Base-by-base conservation (phyloP, 441 rosid species). In the Flueggea neowawraea region DNA sequence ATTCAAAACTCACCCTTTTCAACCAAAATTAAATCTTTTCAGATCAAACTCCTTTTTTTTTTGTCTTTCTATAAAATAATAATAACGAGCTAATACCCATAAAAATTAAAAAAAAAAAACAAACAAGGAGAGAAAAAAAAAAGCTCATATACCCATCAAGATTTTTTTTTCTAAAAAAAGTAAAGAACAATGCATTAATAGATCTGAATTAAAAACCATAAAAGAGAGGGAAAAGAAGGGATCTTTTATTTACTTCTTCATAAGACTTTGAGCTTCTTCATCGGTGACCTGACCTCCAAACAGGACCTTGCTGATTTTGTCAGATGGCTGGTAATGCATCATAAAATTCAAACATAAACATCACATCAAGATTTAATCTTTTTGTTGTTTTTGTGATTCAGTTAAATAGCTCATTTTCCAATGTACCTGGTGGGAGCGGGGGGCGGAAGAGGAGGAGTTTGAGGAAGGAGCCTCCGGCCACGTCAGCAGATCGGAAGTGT, bases 401-500 rank as follows among this genome's bases (percentile, higher is more conserved):
- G 28, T 22, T 2, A 22, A 16, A n/a, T 31, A 15, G 44, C 6
- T 14, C 58, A 32, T 13, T 22, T 22, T 22, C 28, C 12, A 12
- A 12, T 6, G 10, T 82, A 33, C 80, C 65, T 73, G 76, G 58
- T 67, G 76, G 31, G 75, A 69, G 83, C 69, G 77, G 83, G 75
- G 81, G 83, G 89, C 44, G 77, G 60, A 9, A 17, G 80, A 57
- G 28, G 85, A 79, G 58, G 83, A 65, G 51, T 75, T 83, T 2
- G 80, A 7, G 2, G 78, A 85, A 13, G 90, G 89, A 63, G 61
- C 79, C 55, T 88, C 98, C 56, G 90, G 78, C 98, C 98, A 94
- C 56, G 90, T 88, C 32, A 94, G 90, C 76, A 94, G 96, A 90
- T 94, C 98, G 79, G 96, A 87, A 57, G 98, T 94, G 56, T 91